phyloP scores from a whole-genome alignment of 2,329 filamentous ascomycete species.

The Pyrenophora teres region DNA sequence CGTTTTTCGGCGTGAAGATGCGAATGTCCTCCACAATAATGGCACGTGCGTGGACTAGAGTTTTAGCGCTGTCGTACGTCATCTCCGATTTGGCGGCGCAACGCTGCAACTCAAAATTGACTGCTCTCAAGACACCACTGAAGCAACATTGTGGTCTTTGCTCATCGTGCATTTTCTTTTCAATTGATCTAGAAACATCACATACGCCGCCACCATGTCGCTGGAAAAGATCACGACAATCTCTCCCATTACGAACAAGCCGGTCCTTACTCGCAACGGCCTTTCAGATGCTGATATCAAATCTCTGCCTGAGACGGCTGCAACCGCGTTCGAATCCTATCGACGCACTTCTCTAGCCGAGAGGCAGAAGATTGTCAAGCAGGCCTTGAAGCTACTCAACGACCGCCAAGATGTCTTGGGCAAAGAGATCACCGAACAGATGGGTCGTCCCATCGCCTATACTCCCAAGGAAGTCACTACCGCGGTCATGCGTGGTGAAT shows the following conservation, averaged over 20 bases:
- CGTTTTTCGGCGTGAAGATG: constrained; percentile 14
- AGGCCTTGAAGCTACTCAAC: constrained; percentile 72
- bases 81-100: constrained; percentile 16
- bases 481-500: constrained; percentile 82
- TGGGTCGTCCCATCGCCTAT: constrained; percentile 91
- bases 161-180: constrained; percentile 16
- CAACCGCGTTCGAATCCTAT: constrained; percentile 76
- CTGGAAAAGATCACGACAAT: constrained; percentile 73
- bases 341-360: constrained; percentile 74
- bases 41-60: constrained; percentile 14
- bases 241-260: constrained; percentile 86
- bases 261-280: constrained; percentile 78
- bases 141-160: constrained; percentile 12
- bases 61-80: constrained; percentile 17
- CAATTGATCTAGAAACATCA: constrained; percentile 21
- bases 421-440: constrained; percentile 86
- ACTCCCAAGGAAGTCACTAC: constrained; percentile 82
- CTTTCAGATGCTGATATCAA: constrained; percentile 72
- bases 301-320: constrained; percentile 71
- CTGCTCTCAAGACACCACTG: constrained; percentile 14
- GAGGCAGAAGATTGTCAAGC: constrained; percentile 79
- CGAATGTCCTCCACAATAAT: constrained; percentile 12
- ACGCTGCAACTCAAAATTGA: constrained; percentile 24
- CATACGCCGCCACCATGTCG: constrained; percentile 50
- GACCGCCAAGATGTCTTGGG: constrained; percentile 79